Evolutionary conservation across 1,139 yeast genomes (phyloP), one percentile per base, ranked within the genome.

Genomic region (Candida dubliniensis): DNA sequence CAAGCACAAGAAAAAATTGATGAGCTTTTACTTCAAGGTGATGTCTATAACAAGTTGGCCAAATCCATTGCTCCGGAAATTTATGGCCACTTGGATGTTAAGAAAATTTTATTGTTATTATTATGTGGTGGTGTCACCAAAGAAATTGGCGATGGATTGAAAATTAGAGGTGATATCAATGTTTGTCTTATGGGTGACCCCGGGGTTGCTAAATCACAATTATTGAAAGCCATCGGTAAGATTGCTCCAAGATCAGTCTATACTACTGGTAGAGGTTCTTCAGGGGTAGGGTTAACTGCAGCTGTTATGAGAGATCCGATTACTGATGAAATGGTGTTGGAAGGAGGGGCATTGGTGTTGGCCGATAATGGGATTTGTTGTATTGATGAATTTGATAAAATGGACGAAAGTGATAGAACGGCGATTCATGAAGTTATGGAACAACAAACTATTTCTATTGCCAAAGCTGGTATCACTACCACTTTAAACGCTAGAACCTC

Each of bases 391-490:
- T 93, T 93, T 63, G 99, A 93, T 68, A 93, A 93, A 71, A 95
- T 95, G 99, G 98, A 91, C 62, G 99, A 95, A 64, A 70, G 79
- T 48, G 99, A 95, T 66, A 79, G 99, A 63, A 93, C 99, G 0
- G 98, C 99, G 4, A 95, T 95, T 60, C 99, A 93, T 67, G 99
- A 93, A 74, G 99, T 95, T 36, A 95, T 95, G 99, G 99, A 95
- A 71, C 99, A 95, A 65, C 99, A 95, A 67, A 95, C 99, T 2
- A 93, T 95, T 50, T 88, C 96, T 27, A 95, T 95, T 49, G 87
- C 98, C 38, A 95, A 95, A 66, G 99, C 99, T 2, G 99, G 99
- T 54, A 93, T 95, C 55, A 88, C 95, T 52, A 95, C 99, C 7
- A 90, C 98, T 0, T 74, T 95, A 54, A 95, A 95, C 63, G 99